Percentiles rank a stretch among this genome's conserved stretches.
These are phyloP conservation scores for Talaromyces sp. DNA, from an alignment of 2,329 filamentous ascomycete genomes.

Conservation along the genomic window DNA sequence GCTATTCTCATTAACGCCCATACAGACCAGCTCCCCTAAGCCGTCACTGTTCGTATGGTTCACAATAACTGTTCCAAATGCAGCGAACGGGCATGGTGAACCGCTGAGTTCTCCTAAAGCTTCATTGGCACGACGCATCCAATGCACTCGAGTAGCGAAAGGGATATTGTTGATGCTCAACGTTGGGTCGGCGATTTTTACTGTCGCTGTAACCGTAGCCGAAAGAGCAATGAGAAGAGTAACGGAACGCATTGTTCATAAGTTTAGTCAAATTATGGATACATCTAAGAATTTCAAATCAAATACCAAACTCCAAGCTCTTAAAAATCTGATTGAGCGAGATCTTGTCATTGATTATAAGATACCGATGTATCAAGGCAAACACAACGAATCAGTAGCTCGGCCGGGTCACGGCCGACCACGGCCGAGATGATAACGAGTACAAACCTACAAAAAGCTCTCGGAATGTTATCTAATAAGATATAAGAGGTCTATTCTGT, in stretches of 20 bases:
- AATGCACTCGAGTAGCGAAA: constrained; percentile 44
- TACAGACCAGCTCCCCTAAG: constrained; percentile 40
- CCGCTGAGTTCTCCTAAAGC: constrained; percentile 42
- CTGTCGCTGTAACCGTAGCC: not conserved
- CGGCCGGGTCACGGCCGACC: not conserved
- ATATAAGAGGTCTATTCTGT: not conserved
- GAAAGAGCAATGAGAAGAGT: not conserved
- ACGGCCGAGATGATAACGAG: not conserved
- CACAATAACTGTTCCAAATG: constrained; percentile 55
- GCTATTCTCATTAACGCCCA: constrained; percentile 48
- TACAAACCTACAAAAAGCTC: not conserved
- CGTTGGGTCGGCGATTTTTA: not conserved
- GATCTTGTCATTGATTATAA: not conserved
- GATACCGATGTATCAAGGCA: not conserved
- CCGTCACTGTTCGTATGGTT: constrained; percentile 49
- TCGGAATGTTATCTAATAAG: not conserved
- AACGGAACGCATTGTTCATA: not conserved
- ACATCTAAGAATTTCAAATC: not conserved
- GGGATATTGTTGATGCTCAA: constrained; percentile 33
- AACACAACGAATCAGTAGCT: not conserved
- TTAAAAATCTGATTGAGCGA: not conserved
- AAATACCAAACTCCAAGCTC: not conserved
- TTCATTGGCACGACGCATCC: constrained; percentile 53
- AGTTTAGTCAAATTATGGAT: not conserved
- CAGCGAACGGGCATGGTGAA: constrained; percentile 51